Conservation (phyloP, 176 grass and related monocot species). For the Zizania latifolia region DNA sequence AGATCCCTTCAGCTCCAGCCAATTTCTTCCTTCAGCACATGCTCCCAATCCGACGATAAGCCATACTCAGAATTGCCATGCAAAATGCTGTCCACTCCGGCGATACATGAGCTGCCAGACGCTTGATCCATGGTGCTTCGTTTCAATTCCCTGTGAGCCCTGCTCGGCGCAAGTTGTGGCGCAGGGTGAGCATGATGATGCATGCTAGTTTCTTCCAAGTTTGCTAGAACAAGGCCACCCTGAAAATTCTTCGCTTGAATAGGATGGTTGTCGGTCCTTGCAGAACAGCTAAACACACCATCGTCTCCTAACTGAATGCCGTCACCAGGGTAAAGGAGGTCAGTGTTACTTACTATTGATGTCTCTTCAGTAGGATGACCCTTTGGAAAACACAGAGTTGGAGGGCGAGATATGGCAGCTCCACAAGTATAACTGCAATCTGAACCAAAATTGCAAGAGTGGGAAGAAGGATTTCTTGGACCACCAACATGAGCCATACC, state of each 20-base stretch:
- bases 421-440: constrained; percentile 15
- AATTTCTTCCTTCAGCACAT: constrained; percentile 37
- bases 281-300: neutral
- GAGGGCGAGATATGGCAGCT: neutral
- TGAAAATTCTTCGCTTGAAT: constrained; percentile 11
- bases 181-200: neutral
- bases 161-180: neutral
- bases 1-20: constrained; percentile 23
- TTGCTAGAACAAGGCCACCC: neutral
- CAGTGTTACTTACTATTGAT: constrained; percentile 4
- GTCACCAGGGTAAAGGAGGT: constrained; percentile 9
- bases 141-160: neutral
- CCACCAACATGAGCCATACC: constrained; percentile 21
- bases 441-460: constrained; percentile 19
- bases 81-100: constrained; percentile 12
- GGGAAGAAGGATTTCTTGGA: constrained; percentile 24
- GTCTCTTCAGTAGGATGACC: constrained; percentile 12
- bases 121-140: constrained; percentile 7
- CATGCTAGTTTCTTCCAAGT: constrained; percentile 16
- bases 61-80: constrained; percentile 5
- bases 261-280: constrained; percentile 5
- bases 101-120: neutral
- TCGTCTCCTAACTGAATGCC: constrained; percentile 4
- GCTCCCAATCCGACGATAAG: constrained; percentile 40
- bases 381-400: neutral